Conservation (phyloP, 129 eudicot genomes). For the Pittosporum tobira region DNA sequence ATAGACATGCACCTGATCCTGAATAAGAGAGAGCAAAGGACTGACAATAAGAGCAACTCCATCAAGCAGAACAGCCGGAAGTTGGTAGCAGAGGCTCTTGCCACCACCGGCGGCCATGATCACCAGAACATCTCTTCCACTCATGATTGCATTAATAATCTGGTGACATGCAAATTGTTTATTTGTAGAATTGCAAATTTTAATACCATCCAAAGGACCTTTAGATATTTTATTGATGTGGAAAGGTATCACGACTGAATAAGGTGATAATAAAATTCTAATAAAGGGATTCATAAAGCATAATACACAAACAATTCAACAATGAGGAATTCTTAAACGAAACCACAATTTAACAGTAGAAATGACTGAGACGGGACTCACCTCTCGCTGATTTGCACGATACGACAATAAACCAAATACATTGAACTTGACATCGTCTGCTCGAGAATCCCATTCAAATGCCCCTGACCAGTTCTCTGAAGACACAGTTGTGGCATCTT, state of each 20-base stretch:
- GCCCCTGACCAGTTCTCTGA: constrained; percentile 76
- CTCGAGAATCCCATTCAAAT: constrained; percentile 79
- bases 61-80: constrained; percentile 77
- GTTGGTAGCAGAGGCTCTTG: constrained; percentile 98
- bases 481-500: constrained; percentile 34
- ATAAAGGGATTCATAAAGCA: neutral
- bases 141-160: constrained; percentile 93
- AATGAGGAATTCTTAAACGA: neutral
- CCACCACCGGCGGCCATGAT: constrained; percentile 99
- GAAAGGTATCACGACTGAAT: neutral
- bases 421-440: constrained; percentile 73
- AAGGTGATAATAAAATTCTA: neutral
- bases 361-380: constrained; percentile 15
- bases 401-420: constrained; percentile 74
- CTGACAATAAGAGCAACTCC: constrained; percentile 92
- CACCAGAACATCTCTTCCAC: constrained; percentile 86
- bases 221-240: neutral
- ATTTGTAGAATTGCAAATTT: neutral
- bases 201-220: neutral
- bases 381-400: constrained; percentile 97
- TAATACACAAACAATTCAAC: neutral
- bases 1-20: constrained; percentile 67
- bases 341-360: neutral
- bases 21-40: constrained; percentile 97
- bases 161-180: constrained; percentile 16